Conservation (phyloP, 2,329 filamentous ascomycete genomes). For the Alternaria rosae region DNA sequence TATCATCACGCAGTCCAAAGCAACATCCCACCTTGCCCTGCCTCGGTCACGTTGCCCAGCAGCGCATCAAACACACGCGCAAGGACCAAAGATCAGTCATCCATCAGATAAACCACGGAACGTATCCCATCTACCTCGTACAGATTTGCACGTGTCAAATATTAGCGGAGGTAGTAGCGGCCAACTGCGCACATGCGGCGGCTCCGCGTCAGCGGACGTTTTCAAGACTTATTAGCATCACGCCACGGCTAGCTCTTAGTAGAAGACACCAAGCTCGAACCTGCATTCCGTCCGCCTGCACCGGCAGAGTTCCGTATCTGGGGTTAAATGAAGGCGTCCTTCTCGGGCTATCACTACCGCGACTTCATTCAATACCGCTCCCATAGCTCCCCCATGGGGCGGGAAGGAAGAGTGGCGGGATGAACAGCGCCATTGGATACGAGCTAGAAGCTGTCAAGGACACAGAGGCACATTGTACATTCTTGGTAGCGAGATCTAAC, state of each 20-base stretch:
- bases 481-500: not conserved
- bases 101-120: not conserved
- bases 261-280: slow-evolving; percentile 16
- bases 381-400: not conserved
- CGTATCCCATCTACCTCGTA: not conserved
- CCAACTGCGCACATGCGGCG: not conserved
- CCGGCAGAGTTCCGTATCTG: not conserved
- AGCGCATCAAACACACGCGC: not conserved
- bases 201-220: slow-evolving; percentile 1
- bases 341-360: slow-evolving; percentile 22
- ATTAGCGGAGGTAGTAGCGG: not conserved
- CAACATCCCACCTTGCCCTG: not conserved
- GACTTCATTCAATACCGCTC: not conserved
- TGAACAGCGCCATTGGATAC: not conserved
- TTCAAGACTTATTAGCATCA: not conserved
- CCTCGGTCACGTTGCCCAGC: not conserved
- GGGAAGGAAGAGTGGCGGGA: not conserved
- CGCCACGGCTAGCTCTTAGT: slow-evolving; percentile 9
- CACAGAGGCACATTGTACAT: not conserved
- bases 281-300: slow-evolving; percentile 20
- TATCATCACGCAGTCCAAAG: not conserved
- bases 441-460: not conserved
- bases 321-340: not conserved
- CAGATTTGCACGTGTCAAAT: not conserved
- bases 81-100: not conserved